Conservation (phyloP, 192 early-diverging fungal species). For the Phycomyces nitens region DNA sequence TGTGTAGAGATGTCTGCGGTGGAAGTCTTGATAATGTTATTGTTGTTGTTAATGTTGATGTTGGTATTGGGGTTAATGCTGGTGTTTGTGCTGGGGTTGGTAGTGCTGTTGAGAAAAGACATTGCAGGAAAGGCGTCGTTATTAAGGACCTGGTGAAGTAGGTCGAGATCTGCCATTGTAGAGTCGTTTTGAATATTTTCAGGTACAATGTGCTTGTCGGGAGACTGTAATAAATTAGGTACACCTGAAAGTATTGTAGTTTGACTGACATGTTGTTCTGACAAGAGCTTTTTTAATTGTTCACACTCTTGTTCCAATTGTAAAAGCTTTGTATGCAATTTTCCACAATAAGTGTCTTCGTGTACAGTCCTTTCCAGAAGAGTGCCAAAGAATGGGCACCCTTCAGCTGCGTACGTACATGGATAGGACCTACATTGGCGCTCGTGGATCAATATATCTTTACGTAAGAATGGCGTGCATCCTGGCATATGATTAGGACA, state of each 20-base stretch:
- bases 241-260: not conserved
- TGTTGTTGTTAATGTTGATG: not conserved
- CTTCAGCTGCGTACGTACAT: constrained; percentile 26
- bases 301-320: constrained; percentile 22
- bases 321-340: constrained; percentile 20
- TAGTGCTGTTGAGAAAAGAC: constrained; percentile 1
- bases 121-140: constrained; percentile 11
- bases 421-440: constrained; percentile 26
- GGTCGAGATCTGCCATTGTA: constrained; percentile 6
- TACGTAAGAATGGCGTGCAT: constrained; percentile 27
- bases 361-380: constrained; percentile 18
- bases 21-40: not conserved
- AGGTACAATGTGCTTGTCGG: not conserved
- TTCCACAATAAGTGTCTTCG: constrained; percentile 29
- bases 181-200: not conserved
- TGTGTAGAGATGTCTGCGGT: not conserved
- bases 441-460: constrained; percentile 22
- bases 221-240: not conserved
- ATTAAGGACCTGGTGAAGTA: constrained; percentile 20
- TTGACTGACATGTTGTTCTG: not conserved
- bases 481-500: constrained; percentile 24
- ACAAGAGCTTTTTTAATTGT: constrained; percentile 15
- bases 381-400: constrained; percentile 32
- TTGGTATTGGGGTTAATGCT: not conserved
- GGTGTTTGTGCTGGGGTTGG: not conserved